Evolutionary conservation across 495 filamentous ascomycete species (phyloP).

Genomic region (Penicillium bovifimosum): DNA sequence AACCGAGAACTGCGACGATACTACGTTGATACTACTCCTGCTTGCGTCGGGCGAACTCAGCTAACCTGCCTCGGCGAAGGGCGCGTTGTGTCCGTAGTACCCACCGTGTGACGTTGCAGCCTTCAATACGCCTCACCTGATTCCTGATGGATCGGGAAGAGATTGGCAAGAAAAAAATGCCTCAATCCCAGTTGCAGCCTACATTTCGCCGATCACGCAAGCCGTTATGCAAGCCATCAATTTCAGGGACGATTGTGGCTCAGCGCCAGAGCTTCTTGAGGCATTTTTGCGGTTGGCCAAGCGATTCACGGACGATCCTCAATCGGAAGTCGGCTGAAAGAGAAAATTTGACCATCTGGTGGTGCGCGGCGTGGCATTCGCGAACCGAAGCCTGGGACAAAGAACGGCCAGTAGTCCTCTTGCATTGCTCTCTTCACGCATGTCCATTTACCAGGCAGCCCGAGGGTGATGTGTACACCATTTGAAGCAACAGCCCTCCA

Average conservation of each 20-base stretch:
- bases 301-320: not conserved
- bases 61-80: not conserved
- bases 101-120: not conserved
- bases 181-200: not conserved
- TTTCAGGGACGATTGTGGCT: constrained; percentile 2
- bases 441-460: not conserved
- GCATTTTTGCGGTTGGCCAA: constrained; percentile 7
- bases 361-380: not conserved
- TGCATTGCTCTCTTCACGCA: not conserved
- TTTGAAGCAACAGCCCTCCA: not conserved
- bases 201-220: not conserved
- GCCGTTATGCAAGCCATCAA: constrained; percentile 4
- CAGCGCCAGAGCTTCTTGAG: constrained; percentile 2
- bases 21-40: constrained; percentile 1
- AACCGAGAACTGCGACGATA: constrained; percentile 1
- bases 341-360: not conserved
- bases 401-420: not conserved
- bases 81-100: constrained; percentile 1
- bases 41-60: constrained; percentile 1
- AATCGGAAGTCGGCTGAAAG: not conserved
- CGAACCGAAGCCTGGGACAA: not conserved
- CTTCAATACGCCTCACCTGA: constrained; percentile 1
- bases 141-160: not conserved
- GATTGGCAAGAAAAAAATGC: constrained; percentile 5
- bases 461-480: not conserved